A percentile compares a stretch with the other conserved stretches of the same genome.
Evolutionary conservation across 2,329 filamentous ascomycete species (phyloP).

Genomic region (Xylaria hypoxylon): DNA sequence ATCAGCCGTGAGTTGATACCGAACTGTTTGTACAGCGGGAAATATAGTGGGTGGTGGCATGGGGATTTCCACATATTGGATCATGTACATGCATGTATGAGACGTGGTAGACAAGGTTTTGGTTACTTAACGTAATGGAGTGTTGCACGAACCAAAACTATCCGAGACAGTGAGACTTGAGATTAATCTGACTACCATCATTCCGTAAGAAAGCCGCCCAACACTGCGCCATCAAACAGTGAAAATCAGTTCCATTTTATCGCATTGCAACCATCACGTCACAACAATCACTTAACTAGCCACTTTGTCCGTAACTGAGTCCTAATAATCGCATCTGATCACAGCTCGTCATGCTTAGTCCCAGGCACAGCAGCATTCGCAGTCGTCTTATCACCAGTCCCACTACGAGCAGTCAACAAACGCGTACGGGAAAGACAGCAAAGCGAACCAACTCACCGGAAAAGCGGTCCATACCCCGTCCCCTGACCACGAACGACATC

Average conservation of each 20-base stretch:
- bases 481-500: constrained; percentile 40
- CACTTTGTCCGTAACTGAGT: background rate
- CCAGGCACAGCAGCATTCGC: constrained; percentile 8
- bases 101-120: background rate
- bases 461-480: constrained; percentile 46
- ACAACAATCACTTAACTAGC: no score
- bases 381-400: constrained; percentile 3
- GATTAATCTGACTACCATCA: background rate
- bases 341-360: constrained; percentile 36
- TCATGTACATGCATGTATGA: background rate
- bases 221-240: background rate
- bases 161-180: background rate
- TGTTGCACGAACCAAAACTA: background rate
- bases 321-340: background rate
- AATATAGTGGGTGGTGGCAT: background rate
- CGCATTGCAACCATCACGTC: background rate
- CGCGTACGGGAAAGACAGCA: background rate
- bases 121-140: background rate
- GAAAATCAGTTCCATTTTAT: background rate
- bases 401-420: constrained; percentile 9
- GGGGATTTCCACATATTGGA: background rate
- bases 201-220: no score
- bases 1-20: background rate
- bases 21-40: background rate
- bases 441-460: constrained; percentile 31